Evolutionary conservation across 2,329 filamentous ascomycete genomes (phyloP).

Genomic region (Alternaria rosae): DNA sequence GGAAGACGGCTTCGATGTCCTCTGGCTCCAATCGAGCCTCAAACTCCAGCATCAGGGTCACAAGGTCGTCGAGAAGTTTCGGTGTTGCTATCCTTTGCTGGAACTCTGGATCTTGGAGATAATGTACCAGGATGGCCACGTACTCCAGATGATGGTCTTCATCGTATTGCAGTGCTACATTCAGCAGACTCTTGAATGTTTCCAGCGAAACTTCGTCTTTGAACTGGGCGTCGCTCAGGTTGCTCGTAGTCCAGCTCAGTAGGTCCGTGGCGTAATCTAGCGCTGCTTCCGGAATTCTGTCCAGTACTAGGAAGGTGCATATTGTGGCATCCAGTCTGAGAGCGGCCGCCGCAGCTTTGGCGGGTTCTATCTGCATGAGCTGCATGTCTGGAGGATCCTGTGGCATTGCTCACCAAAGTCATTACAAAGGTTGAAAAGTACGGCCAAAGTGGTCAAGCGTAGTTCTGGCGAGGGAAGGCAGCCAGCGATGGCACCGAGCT

Average conservation of each 20-base stretch:
- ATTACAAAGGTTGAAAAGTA: constrained; percentile 55
- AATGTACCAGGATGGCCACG: constrained; percentile 42
- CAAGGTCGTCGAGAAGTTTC: constrained; percentile 37
- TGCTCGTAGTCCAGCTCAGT: constrained; percentile 45
- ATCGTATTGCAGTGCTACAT: constrained; percentile 37
- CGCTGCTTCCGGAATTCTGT: constrained; percentile 41
- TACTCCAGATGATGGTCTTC: constrained; percentile 48
- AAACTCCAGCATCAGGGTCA: constrained; percentile 42
- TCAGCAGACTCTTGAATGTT: constrained; percentile 39
- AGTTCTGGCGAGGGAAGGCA: constrained; percentile 37
- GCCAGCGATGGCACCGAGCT: constrained; percentile 35
- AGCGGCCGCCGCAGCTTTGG: constrained; percentile 43
- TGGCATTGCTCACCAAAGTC: constrained; percentile 43
- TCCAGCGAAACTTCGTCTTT: constrained; percentile 39
- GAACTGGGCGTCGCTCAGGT: constrained; percentile 44
- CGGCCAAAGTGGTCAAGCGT: constrained; percentile 44
- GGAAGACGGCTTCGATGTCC: constrained; percentile 38
- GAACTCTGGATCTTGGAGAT: constrained; percentile 46
- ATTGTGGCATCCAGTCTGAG: constrained; percentile 45
- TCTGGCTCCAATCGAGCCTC: constrained; percentile 37
- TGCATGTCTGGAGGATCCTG: constrained; percentile 8
- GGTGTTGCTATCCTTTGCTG: constrained; percentile 43
- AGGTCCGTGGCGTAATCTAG: constrained; percentile 47
- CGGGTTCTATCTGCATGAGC: constrained; percentile 41
- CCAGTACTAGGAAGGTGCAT: constrained; percentile 30